phyloP scores from a whole-genome alignment of 164 flowering plant species.

The Liriodendron chinense region DNA sequence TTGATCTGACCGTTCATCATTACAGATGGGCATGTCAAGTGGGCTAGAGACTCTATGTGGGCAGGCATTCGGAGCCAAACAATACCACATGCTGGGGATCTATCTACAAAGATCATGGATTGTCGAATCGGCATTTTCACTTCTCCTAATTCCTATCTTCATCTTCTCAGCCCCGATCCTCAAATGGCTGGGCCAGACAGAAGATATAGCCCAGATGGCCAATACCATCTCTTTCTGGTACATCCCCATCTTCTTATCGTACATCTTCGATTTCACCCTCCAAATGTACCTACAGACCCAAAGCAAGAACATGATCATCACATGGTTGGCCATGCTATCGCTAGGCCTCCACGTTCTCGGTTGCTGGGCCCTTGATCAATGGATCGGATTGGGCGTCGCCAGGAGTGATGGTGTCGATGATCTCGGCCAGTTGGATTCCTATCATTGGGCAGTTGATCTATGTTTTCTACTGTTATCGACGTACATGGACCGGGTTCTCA shows the following conservation, averaged over 20 bases:
- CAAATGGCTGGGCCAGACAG: constrained; percentile 39
- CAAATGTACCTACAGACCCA: constrained; percentile 58
- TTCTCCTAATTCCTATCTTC: constrained; percentile 40
- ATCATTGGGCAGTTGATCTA: constrained; percentile 37
- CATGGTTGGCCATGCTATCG: constrained; percentile 37
- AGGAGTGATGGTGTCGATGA: constrained; percentile 44
- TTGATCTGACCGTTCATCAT: not conserved
- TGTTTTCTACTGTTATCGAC: constrained; percentile 39
- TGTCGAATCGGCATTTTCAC: constrained; percentile 17
- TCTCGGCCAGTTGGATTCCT: constrained; percentile 42
- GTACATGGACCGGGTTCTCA: constrained; percentile 64
- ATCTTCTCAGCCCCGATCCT: constrained; percentile 40
- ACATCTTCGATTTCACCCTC: constrained; percentile 32
- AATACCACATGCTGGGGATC: constrained; percentile 56
- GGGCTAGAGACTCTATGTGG: constrained; percentile 71
- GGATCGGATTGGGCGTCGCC: constrained; percentile 29
- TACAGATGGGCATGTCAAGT: constrained; percentile 67
- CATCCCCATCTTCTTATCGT: constrained; percentile 36
- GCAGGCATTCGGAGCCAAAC: constrained; percentile 60
- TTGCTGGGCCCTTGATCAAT: constrained; percentile 41
- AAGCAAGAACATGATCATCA: constrained; percentile 48
- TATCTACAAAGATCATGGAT: constrained; percentile 68
- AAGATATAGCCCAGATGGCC: constrained; percentile 29
- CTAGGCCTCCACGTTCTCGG: constrained; percentile 35
- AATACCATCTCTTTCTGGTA: constrained; percentile 34